Percentiles rank a stretch among this genome's conserved stretches.
These are phyloP conservation scores for Gnaphalium uliginosum DNA, from an alignment of 129 eudicot genomes.

Conservation along the genomic window DNA sequence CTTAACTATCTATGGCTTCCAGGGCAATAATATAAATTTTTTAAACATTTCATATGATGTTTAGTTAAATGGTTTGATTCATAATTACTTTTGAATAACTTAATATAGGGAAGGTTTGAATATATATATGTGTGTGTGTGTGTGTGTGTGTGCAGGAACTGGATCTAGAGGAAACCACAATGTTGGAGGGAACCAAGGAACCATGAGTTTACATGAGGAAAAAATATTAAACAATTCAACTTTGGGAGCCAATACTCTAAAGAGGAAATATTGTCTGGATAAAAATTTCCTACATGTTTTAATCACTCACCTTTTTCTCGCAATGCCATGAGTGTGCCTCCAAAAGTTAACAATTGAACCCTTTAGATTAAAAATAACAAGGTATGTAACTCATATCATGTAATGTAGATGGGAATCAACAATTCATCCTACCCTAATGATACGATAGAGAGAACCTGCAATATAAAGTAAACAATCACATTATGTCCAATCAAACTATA, in stretches of 20 bases:
- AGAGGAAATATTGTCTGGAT: not conserved
- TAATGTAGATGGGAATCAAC: conserved; percentile 2
- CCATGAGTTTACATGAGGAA: not conserved
- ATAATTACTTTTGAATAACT: too few relatives aligned
- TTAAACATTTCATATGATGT: too few relatives aligned
- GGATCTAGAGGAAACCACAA: not conserved
- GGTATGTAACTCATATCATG: conserved; percentile 14
- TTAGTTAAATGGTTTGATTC: not conserved
- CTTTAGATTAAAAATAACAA: conserved; percentile 13
- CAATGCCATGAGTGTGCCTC: conserved; percentile 37
- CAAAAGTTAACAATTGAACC: conserved; percentile 17
- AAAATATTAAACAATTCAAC: not conserved
- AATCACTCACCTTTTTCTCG: conserved; percentile 36
- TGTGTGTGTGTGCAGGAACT: too few relatives aligned
- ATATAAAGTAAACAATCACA: conserved; percentile 17
- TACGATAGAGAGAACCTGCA: conserved; percentile 25
- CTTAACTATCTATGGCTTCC: not conserved
- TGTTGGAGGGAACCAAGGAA: not conserved
- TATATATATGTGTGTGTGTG: too few relatives aligned
- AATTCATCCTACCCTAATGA: conserved; percentile 20
- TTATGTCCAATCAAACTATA: conserved; percentile 20
- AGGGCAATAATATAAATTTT: not conserved
- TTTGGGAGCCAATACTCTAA: not conserved
- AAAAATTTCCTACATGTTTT: conserved; percentile 12
- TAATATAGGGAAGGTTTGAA: too few relatives aligned